A percentile compares a stretch with the other conserved stretches of the same genome.
Evolutionary conservation across 129 eudicot species (phyloP).

Genomic region (Artemisia argyi): DNA sequence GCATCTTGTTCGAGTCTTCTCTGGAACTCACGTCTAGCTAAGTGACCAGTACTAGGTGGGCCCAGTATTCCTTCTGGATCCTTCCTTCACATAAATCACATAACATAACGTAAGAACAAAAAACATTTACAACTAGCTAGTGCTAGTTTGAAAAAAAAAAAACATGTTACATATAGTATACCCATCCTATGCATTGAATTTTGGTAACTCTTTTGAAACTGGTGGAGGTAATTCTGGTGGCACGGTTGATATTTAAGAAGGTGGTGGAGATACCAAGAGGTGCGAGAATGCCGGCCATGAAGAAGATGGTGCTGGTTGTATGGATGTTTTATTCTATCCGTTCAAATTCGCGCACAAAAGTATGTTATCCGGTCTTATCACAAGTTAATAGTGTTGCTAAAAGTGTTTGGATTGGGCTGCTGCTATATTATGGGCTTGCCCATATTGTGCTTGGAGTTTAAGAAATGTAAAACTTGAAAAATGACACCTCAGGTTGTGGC

Average conservation of each 20-base stretch:
- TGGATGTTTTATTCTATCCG: slow-evolving; percentile 27
- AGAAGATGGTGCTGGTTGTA: slow-evolving; percentile 7
- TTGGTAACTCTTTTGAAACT: slow-evolving; percentile 23
- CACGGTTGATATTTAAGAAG: slow-evolving; percentile 4
- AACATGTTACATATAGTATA: slow-evolving; percentile 1
- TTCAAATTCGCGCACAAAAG: slow-evolving; percentile 21
- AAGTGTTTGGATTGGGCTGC: slow-evolving; percentile 1
- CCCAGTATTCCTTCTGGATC: slow-evolving; percentile 92
- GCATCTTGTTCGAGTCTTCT: slow-evolving; percentile 72
- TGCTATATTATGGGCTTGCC: slow-evolving; percentile 2
- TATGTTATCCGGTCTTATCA: slow-evolving; percentile 15
- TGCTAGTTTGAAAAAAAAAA: not conserved
- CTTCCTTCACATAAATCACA: slow-evolving; percentile 61
- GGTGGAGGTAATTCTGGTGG: slow-evolving; percentile 23
- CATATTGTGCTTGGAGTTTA: no score
- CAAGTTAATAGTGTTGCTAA: not conserved
- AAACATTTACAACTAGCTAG: not conserved
- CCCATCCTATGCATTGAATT: slow-evolving; percentile 71
- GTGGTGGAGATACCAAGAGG: slow-evolving; percentile 27
- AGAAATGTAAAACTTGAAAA: no score
- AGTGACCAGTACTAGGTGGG: slow-evolving; percentile 73
- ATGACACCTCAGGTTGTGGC: no score
- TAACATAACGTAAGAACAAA: not conserved
- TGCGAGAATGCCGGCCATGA: slow-evolving; percentile 43
- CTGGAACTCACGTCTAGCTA: slow-evolving; percentile 72